Conservation (phyloP, 2,329 filamentous ascomycete species). For the Stagonosporopsis rhizophila region DNA sequence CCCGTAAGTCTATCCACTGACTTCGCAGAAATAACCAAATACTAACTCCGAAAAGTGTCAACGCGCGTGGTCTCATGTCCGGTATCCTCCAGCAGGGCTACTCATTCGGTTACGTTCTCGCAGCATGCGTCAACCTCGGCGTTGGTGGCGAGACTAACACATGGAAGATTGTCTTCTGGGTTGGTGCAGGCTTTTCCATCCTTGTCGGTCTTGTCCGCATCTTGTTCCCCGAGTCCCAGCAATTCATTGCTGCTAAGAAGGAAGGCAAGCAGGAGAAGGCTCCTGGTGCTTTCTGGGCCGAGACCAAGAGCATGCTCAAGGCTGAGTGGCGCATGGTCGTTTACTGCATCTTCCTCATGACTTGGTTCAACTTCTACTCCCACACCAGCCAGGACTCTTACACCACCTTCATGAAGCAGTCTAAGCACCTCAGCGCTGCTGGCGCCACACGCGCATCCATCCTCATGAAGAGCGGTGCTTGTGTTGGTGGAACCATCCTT, state of each 20-base stretch:
- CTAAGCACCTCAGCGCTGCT: slow-evolving; percentile 72
- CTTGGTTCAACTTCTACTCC: slow-evolving; percentile 69
- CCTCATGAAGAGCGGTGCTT: slow-evolving; percentile 79
- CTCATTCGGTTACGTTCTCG: slow-evolving; percentile 79
- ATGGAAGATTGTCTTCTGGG: slow-evolving; percentile 81
- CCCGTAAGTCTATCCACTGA: slow-evolving; percentile 55
- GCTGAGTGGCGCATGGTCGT: slow-evolving; percentile 79
- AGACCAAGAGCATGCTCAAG: slow-evolving; percentile 71
- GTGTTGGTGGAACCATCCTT: slow-evolving; percentile 74
- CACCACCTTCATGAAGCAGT: slow-evolving; percentile 78
- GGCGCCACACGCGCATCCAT: slow-evolving; percentile 77
- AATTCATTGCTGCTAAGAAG: slow-evolving; percentile 75
- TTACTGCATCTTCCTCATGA: slow-evolving; percentile 81
- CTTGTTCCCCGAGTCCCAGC: slow-evolving; percentile 75
- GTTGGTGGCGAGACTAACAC: slow-evolving; percentile 68
- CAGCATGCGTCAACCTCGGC: slow-evolving; percentile 76
- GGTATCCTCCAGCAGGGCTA: slow-evolving; percentile 85
- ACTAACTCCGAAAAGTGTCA: slow-evolving; percentile 42
- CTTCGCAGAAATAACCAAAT: slow-evolving; percentile 22
- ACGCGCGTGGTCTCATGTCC: slow-evolving; percentile 79
- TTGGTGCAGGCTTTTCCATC: slow-evolving; percentile 71
- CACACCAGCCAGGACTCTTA: slow-evolving; percentile 84
- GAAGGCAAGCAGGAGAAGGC: slow-evolving; percentile 59
- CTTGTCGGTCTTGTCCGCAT: slow-evolving; percentile 72
- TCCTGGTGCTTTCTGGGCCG: slow-evolving; percentile 67